Conservation (phyloP, 306 rosid genomes). For the Cucurbita maxima region DNA sequence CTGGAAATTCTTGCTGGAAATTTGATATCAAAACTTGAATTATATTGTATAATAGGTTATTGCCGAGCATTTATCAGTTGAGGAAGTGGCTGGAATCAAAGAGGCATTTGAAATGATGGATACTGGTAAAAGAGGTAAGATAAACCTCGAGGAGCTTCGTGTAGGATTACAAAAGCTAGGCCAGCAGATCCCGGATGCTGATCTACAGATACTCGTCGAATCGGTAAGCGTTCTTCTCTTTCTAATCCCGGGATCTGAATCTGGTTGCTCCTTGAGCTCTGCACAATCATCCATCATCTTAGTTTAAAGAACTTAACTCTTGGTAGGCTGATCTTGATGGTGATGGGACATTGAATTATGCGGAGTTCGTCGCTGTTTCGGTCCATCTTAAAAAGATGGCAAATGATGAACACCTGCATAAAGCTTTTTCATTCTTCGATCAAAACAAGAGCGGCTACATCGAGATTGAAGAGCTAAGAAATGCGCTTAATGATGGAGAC, state of each 20-base stretch:
- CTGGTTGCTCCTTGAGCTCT: background rate
- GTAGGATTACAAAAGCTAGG: slow-evolving; percentile 36
- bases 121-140: slow-evolving; percentile 25
- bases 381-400: slow-evolving; percentile 67
- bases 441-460: slow-evolving; percentile 46
- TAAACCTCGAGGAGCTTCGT: slow-evolving; percentile 34
- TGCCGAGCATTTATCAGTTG: slow-evolving; percentile 44
- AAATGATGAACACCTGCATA: slow-evolving; percentile 70
- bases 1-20: background rate
- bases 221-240: slow-evolving; percentile 26
- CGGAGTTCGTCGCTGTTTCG: slow-evolving; percentile 69
- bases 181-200: slow-evolving; percentile 41
- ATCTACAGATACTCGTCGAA: slow-evolving; percentile 41
- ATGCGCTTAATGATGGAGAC: slow-evolving; percentile 48
- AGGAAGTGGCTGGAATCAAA: slow-evolving; percentile 50
- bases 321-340: slow-evolving; percentile 66
- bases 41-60: slow-evolving; percentile 23
- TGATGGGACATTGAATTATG: slow-evolving; percentile 70
- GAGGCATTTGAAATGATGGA: slow-evolving; percentile 48
- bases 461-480: slow-evolving; percentile 67
- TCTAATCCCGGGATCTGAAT: background rate
- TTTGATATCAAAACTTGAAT: background rate
- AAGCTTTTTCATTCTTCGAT: slow-evolving; percentile 76
- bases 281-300: background rate
- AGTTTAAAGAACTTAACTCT: background rate